Conservation (phyloP, 2,329 filamentous ascomycete species). For the Pseudocercospora crystallina region DNA sequence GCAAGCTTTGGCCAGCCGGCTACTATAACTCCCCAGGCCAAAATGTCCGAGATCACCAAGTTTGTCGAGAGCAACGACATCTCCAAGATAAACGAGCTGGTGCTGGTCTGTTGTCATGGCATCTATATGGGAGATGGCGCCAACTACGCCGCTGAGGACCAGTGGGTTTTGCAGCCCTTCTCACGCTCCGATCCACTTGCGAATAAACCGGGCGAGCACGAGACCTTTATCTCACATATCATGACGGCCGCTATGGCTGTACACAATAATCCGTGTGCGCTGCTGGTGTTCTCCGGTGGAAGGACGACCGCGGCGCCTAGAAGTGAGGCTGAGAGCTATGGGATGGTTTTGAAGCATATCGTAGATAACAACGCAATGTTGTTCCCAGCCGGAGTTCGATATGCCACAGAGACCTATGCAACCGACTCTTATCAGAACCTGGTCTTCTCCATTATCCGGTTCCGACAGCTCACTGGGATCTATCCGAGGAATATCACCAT, state of each 20-base stretch:
- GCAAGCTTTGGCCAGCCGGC: too few species aligned
- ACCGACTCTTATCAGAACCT: slow-evolving; percentile 87
- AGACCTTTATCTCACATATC: slow-evolving; percentile 76
- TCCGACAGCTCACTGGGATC: slow-evolving; percentile 39
- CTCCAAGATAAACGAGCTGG: slow-evolving; percentile 50
- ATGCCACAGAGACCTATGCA: slow-evolving; percentile 45
- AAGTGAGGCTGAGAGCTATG: slow-evolving; percentile 32
- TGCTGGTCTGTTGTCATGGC: slow-evolving; percentile 82
- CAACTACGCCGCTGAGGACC: slow-evolving; percentile 32
- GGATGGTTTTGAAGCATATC: slow-evolving; percentile 17
- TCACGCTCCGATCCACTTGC: slow-evolving; percentile 51
- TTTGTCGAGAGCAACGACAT: slow-evolving; percentile 22
- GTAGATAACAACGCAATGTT: slow-evolving; percentile 20
- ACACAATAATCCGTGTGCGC: slow-evolving; percentile 41
- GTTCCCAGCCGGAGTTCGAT: slow-evolving; percentile 21
- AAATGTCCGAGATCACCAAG: slow-evolving; percentile 24
- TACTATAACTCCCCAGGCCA: background rate
- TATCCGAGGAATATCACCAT: slow-evolving; percentile 46
- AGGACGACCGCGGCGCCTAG: slow-evolving; percentile 34
- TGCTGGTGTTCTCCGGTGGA: slow-evolving; percentile 74
- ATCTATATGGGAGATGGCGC: slow-evolving; percentile 62
- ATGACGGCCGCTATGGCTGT: slow-evolving; percentile 61
- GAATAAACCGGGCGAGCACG: slow-evolving; percentile 64
- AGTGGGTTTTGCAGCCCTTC: slow-evolving; percentile 71
- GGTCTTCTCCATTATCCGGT: slow-evolving; percentile 68